A percentile compares a stretch with the other conserved stretches of the same genome.
Evolutionary conservation across 1,139 yeast genomes (phyloP).

Genomic region (Pichia sp.): DNA sequence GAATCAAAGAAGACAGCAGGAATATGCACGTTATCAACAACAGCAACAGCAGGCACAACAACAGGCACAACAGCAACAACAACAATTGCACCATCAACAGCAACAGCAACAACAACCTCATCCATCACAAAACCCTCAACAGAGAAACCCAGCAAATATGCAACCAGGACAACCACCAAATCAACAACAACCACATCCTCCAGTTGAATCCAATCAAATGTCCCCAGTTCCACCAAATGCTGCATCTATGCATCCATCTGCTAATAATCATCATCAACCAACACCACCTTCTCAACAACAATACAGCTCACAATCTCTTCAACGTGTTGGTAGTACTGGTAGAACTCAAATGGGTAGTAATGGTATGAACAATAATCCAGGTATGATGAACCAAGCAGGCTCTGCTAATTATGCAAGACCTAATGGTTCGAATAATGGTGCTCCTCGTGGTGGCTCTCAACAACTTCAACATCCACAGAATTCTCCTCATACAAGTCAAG

Average conservation of each 20-base stretch:
- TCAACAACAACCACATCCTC: slow-evolving; percentile 9
- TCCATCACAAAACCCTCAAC: not conserved
- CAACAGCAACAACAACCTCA: slow-evolving; percentile 9
- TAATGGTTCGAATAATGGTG: not conserved
- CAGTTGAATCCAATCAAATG: slow-evolving; percentile 1
- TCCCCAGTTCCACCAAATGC: not conserved
- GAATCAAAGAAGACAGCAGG: slow-evolving; percentile 10
- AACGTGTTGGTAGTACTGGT: not conserved
- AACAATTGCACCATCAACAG: slow-evolving; percentile 15
- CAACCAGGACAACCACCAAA: slow-evolving; percentile 7
- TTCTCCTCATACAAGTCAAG: not conserved
- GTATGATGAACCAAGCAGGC: not conserved
- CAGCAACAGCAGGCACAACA: slow-evolving; percentile 14
- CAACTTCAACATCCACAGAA: slow-evolving; percentile 1
- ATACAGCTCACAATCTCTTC: slow-evolving; percentile 3
- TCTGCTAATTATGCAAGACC: not conserved
- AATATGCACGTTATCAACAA: slow-evolving; percentile 1
- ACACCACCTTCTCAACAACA: slow-evolving; percentile 5
- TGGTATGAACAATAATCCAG: not conserved
- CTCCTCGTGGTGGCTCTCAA: too few species aligned
- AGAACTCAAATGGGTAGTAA: not conserved
- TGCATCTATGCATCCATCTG: not conserved
- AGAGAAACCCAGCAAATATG: too few species aligned
- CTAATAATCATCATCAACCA: slow-evolving; percentile 1
- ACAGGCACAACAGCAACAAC: slow-evolving; percentile 9